A percentile compares a stretch with the other conserved stretches of the same genome.
Conservation (phyloP, 768 basidiomycete genomes). For the Leucocoprinus leucothites region DNA sequence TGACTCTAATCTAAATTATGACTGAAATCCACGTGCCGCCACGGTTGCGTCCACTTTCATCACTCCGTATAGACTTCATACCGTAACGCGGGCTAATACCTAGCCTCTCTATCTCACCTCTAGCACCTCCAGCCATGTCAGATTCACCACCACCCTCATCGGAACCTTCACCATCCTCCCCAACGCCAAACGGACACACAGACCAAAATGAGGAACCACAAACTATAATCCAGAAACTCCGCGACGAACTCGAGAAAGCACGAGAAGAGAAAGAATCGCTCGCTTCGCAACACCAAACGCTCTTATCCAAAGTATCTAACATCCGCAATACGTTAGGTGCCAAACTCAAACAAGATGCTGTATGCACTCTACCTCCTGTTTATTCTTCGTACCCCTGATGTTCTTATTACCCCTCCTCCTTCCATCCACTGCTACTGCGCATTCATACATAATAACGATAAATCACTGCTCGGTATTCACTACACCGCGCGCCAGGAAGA, state of each 20-base stretch:
- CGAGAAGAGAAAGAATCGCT: slow-evolving; percentile 87
- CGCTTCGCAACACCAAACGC: slow-evolving; percentile 78
- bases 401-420: too few relatives aligned
- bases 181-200: slow-evolving; percentile 24
- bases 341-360: slow-evolving; percentile 95
- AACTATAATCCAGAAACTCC: slow-evolving; percentile 57
- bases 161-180: neutral
- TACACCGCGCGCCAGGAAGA: slow-evolving; percentile 70
- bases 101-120: neutral
- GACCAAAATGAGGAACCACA: slow-evolving; percentile 32
- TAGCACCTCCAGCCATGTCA: too few relatives aligned
- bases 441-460: too few relatives aligned
- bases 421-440: too few relatives aligned
- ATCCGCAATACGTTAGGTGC: slow-evolving; percentile 94
- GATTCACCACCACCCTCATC: neutral
- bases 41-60: too few relatives aligned
- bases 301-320: slow-evolving; percentile 84
- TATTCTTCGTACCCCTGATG: neutral
- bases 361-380: slow-evolving; percentile 25
- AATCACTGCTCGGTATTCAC: slow-evolving; percentile 20
- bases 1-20: too few relatives aligned
- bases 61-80: too few relatives aligned
- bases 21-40: slow-evolving; percentile 5
- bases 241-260: slow-evolving; percentile 72
- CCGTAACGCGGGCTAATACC: too few relatives aligned